Evolutionary conservation across 108 stramenopile genomes (phyloP).

Genomic region (Pelagomonas calceolata): DNA sequence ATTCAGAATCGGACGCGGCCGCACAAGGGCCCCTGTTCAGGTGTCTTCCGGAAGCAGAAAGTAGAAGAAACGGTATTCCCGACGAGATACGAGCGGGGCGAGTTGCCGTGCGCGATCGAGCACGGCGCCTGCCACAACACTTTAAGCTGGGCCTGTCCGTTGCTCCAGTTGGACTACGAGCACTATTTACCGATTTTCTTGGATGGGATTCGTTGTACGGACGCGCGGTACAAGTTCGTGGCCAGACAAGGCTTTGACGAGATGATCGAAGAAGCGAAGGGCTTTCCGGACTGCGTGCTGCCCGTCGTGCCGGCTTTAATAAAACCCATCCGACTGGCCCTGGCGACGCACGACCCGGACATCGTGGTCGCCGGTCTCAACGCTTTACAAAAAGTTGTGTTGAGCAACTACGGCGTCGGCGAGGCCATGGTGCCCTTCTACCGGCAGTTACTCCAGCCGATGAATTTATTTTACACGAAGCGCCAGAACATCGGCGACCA

Average conservation of each 20-base stretch:
- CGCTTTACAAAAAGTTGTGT: slow-evolving; percentile 16
- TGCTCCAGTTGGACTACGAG: slow-evolving; percentile 43
- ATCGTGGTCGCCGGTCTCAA: slow-evolving; percentile 13
- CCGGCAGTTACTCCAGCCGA: slow-evolving; percentile 25
- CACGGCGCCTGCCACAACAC: slow-evolving; percentile 14
- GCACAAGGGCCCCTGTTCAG: neutral
- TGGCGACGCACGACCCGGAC: slow-evolving; percentile 13
- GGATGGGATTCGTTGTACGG: slow-evolving; percentile 33
- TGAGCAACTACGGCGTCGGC: slow-evolving; percentile 19
- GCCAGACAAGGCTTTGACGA: slow-evolving; percentile 26
- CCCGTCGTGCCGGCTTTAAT: slow-evolving; percentile 24
- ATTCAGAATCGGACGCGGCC: no score
- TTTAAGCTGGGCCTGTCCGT: slow-evolving; percentile 22
- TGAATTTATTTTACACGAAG: slow-evolving; percentile 25
- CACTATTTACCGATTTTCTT: slow-evolving; percentile 44
- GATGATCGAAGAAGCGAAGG: slow-evolving; percentile 13
- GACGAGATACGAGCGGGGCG: slow-evolving; percentile 17
- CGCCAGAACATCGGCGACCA: slow-evolving; percentile 31
- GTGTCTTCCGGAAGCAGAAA: neutral
- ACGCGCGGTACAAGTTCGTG: slow-evolving; percentile 31
- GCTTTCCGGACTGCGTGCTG: slow-evolving; percentile 15
- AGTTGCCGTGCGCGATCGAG: slow-evolving; percentile 23
- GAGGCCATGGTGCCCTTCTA: slow-evolving; percentile 36
- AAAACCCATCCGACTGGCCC: slow-evolving; percentile 20
- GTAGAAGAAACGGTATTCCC: slow-evolving; percentile 18